Evolutionary conservation across 306 rosid species (phyloP).

Genomic region (Herpetospermum pedunculosum): DNA sequence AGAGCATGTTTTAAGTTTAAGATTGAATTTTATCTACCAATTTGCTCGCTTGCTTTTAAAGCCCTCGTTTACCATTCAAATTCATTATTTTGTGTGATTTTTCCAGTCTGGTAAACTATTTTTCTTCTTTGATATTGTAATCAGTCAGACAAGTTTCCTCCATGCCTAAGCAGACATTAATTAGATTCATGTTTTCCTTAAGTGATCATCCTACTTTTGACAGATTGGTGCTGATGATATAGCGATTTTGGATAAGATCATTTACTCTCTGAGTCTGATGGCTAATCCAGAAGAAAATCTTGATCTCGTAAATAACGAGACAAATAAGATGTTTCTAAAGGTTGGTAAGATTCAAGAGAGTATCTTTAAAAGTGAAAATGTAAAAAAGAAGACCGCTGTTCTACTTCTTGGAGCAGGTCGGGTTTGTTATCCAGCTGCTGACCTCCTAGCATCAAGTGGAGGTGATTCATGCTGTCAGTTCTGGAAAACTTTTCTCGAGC

Average conservation of each 20-base stretch:
- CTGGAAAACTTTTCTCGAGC: slow-evolving; percentile 36
- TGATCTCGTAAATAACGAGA: slow-evolving; percentile 24
- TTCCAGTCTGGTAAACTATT: not conserved
- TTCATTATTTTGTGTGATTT: not conserved
- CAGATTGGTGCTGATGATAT: slow-evolving; percentile 85
- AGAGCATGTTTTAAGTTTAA: not conserved
- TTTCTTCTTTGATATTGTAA: not conserved
- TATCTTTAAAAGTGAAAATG: slow-evolving; percentile 26
- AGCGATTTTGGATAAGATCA: slow-evolving; percentile 53
- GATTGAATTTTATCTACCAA: not conserved
- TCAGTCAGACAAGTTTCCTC: not conserved
- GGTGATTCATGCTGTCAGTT: slow-evolving; percentile 27
- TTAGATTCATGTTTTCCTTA: not conserved
- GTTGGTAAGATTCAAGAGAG: slow-evolving; percentile 53
- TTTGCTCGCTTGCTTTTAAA: not conserved
- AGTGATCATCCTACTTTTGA: slow-evolving; percentile 16
- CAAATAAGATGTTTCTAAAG: slow-evolving; percentile 41
- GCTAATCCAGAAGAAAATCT: slow-evolving; percentile 42
- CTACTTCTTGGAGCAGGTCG: slow-evolving; percentile 93
- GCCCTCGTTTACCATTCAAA: not conserved
- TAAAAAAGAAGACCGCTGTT: slow-evolving; percentile 48
- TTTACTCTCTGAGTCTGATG: slow-evolving; percentile 64
- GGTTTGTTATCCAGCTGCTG: slow-evolving; percentile 89
- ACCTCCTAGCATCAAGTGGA: slow-evolving; percentile 60
- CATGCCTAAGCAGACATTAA: not conserved